Evolutionary conservation across 225 moss, liverwort and hornwort species (phyloP).

Genomic region (Bryum argenteum): DNA sequence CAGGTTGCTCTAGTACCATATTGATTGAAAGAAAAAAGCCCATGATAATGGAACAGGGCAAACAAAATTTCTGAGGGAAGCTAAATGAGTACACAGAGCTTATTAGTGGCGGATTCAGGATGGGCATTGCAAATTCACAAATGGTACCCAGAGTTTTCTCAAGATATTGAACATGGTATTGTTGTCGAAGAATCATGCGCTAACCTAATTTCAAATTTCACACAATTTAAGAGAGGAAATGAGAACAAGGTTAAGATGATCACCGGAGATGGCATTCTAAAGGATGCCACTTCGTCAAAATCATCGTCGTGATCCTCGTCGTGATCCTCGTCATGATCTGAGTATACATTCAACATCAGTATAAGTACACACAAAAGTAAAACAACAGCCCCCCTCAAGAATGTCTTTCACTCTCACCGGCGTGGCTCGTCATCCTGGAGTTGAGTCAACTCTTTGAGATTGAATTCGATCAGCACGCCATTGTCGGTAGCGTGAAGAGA

Average conservation of each 20-base stretch:
- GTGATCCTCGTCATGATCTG: not conserved
- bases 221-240: not conserved
- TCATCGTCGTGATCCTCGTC: conserved; percentile 17
- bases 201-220: too few relatives aligned
- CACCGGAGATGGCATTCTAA: conserved; percentile 24
- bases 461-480: not conserved
- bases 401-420: conserved; percentile 22
- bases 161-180: too few relatives aligned
- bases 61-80: too few relatives aligned
- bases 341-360: not conserved
- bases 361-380: not conserved
- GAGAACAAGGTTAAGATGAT: not conserved
- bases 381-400: not conserved
- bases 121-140: too few relatives aligned
- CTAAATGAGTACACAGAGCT: too few relatives aligned
- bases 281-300: not conserved
- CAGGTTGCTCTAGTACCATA: too few relatives aligned
- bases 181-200: too few relatives aligned
- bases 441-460: too few relatives aligned
- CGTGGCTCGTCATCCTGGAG: conserved; percentile 12
- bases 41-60: too few relatives aligned
- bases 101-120: too few relatives aligned
- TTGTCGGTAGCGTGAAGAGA: not conserved
- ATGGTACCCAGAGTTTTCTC: too few relatives aligned
- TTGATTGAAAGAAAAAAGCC: not conserved